Conservation (phyloP, 805 yeast species). For the Candida sakaeoensis region DNA sequence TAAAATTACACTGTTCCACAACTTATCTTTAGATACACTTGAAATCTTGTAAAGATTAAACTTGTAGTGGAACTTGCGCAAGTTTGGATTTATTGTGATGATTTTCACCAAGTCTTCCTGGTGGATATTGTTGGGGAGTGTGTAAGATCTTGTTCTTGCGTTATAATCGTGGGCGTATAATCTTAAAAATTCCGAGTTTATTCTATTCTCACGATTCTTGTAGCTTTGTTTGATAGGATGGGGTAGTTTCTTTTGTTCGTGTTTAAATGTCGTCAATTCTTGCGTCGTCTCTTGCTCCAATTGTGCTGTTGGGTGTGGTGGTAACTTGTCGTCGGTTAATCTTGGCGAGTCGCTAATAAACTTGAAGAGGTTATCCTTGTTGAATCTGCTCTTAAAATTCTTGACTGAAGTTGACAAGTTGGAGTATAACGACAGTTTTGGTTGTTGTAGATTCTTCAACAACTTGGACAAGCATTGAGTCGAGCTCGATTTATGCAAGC, state of each 20-base stretch:
- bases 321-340: conserved; percentile 16
- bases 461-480: conserved; percentile 9
- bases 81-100: conserved; percentile 11
- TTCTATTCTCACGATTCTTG: conserved; percentile 44
- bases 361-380: conserved; percentile 6
- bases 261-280: conserved; percentile 15
- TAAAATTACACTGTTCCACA: conserved; percentile 52
- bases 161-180: conserved; percentile 48
- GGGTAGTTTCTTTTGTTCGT: conserved; percentile 4
- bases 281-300: conserved; percentile 6
- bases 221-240: conserved; percentile 7
- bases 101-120: conserved; percentile 12
- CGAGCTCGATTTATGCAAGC: conserved; percentile 7
- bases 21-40: conserved; percentile 42
- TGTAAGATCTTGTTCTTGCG: conserved; percentile 25
- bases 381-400: conserved; percentile 9
- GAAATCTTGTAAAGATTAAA: conserved; percentile 33
- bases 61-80: conserved; percentile 24
- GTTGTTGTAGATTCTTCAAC: conserved; percentile 3
- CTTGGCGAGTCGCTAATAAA: conserved; percentile 12
- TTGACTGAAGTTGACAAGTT: conserved; percentile 15
- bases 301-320: too few species aligned
- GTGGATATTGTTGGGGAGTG: conserved; percentile 17
- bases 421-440: conserved; percentile 9
- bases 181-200: conserved; percentile 47